Base-by-base conservation (phyloP, 176 grass and related monocot genomes). In the Carex parvula region DNA sequence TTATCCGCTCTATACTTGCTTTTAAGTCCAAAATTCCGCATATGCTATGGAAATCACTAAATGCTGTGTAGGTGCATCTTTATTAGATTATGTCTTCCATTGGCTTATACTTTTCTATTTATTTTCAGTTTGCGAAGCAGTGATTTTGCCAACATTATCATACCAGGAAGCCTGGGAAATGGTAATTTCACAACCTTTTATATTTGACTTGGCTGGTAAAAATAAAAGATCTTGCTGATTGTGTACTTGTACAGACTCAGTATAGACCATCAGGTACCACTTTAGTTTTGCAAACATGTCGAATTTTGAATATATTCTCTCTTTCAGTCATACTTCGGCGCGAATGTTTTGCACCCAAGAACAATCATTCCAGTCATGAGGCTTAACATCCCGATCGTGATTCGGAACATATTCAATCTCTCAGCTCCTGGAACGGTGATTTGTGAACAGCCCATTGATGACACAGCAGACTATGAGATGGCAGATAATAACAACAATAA, bases 91-190 rank as follows among this genome's bases (percentile, higher is more conserved):
- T 26, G 15, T 78, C 2, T 78, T 57, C 52, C 15, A 48, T 67
- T 68, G 39, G 12, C 44, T 83, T 68, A 68, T 68, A 50, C 67
- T 50, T 67, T 68, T n/a, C 26, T 33, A 83, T 15, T 59, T 84
- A 71, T 78, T 86, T 98, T 84, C 93, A 99, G 96, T 99, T 85
- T 91, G 96, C 24, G 96, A 99, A 79, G 96, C 96, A 81, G 96
- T 99, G 85, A 99, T 95, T 70, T 83, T 99, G 82, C 91, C 88
- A 64, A 92, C 91, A 26, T 92, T 99, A 80, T 99, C 96, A 6
- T 99, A 99, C 87, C 96, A 99, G 78, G 96, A 99, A 89, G 96
- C 93, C 50, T 99, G 96, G 96, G 96, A 99, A 99, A 99, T 99
- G 93, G 96, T 99, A 86, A 90, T 77, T 41, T 89, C 63, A 85